Evolutionary conservation across 176 grass and related monocot genomes (phyloP).

Genomic region (Alloteropsis semialata): DNA sequence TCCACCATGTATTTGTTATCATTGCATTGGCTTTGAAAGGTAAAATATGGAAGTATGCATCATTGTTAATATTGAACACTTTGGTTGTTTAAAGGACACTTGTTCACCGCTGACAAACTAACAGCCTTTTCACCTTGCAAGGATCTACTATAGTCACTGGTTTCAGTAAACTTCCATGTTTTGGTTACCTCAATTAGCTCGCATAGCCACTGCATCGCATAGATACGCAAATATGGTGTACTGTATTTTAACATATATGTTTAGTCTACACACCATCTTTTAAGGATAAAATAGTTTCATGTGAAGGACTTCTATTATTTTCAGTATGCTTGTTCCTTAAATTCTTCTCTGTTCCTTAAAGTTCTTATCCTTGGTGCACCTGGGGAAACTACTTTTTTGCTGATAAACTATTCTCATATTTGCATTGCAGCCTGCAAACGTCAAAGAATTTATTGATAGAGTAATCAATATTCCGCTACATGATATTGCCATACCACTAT

Average conservation of each 20-base stretch:
- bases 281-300: not conserved
- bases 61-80: not conserved
- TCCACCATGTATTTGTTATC: not conserved
- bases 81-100: not conserved
- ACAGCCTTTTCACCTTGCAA: not conserved
- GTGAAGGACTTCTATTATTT: not conserved
- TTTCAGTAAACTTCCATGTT: not conserved
- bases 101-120: not conserved
- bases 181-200: not conserved
- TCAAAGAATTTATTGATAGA: conserved; percentile 96
- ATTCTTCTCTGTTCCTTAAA: not conserved
- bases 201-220: not conserved
- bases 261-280: not conserved
- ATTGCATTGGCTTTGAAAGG: not conserved
- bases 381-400: conserved; percentile 5
- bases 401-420: conserved; percentile 34
- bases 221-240: not conserved
- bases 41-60: not conserved
- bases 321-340: conserved; percentile 19
- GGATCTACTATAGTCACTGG: not conserved
- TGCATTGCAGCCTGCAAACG: conserved; percentile 89
- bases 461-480: conserved; percentile 93
- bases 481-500: conserved; percentile 98
- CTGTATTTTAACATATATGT: not conserved
- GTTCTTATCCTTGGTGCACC: not conserved